Base-by-base conservation (phyloP, 2,329 filamentous ascomycete genomes). In the Trichoderma gracile region DNA sequence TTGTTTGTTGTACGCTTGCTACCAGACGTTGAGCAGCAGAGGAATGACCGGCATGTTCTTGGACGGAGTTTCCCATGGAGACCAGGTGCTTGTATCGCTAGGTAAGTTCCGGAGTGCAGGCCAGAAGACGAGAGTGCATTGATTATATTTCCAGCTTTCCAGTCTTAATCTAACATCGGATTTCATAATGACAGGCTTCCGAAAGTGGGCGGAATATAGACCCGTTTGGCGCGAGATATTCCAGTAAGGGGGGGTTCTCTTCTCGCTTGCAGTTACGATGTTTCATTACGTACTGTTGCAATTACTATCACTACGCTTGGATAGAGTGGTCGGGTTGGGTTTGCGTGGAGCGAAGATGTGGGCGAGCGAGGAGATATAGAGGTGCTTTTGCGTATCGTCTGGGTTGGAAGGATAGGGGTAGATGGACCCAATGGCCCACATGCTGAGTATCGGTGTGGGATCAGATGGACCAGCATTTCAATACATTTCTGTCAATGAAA, bases 131-230 rank as follows among this genome's bases (percentile, higher is more conserved):
- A 33, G 19, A 38, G 6, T 15, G 8, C 5, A 43, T 42, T 2
- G 14, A 43, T 42, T 2, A 7, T n/a, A 30, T 42, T 14, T 3
- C 12, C n/a, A 2, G 15, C 1, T 56, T 27, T 30, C 3, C 4
- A 52, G 3, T n/a, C 23, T 3, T 5, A 52, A 12, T 2, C 47
- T 53, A 12, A 52, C 30, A 47, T 27, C n/a, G 46, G 19, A 19
- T 10, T 6, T 17, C 15, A 21, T 30, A 30, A 30, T 30, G 7
- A 8, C 52, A 87, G 85, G 85, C 14, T 87, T 86, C 68, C 78
- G 78, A 65, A 83, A 82, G 73, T 87, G 84, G 85, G 83, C 84
- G 53, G 77, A 75, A 68, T 87, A 87, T 70, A 79, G 75, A 72
- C 84, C 86, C 62, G 74, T 83, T 19, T 87, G 83, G 84, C 79